A percentile compares a stretch with the other conserved stretches of the same genome.
phyloP scores from a whole-genome alignment of 768 basidiomycete species.

The Podaxis sp. region DNA sequence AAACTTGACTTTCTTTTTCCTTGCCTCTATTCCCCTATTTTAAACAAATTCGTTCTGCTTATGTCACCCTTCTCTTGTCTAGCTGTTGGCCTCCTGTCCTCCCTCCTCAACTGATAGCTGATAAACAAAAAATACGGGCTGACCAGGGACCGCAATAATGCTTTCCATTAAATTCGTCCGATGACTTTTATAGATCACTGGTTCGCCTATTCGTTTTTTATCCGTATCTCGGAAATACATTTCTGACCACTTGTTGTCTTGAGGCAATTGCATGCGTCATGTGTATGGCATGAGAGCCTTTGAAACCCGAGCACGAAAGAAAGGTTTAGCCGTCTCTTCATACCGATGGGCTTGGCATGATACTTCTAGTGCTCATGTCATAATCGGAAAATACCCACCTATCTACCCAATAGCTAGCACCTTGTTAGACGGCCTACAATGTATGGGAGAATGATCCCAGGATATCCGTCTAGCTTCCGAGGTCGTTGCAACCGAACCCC shows the following conservation, averaged over 20 bases:
- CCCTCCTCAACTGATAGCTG: not conserved
- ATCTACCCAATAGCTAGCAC: not conserved
- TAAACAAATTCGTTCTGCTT: slow-evolving; percentile 3
- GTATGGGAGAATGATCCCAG: not conserved
- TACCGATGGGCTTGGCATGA: not conserved
- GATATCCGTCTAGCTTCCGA: not conserved
- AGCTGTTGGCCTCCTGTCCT: slow-evolving; percentile 4
- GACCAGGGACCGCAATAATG: not conserved
- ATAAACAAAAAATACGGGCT: not conserved
- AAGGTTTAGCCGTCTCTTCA: not conserved
- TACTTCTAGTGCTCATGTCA: not conserved
- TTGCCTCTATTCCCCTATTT: not conserved
- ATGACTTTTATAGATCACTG: not conserved
- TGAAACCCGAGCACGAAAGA: not conserved
- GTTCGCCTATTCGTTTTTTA: not conserved
- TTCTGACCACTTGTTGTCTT: not conserved
- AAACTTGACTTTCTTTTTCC: not conserved
- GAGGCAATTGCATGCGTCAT: not conserved
- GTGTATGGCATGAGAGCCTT: not conserved
- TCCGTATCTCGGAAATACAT: slow-evolving; percentile 6
- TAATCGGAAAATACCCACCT: not conserved
- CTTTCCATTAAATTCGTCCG: not conserved
- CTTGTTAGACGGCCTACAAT: not conserved
- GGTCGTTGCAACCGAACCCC: not conserved
- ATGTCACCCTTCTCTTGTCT: not conserved